Conservation (phyloP, 2,329 filamentous ascomycete genomes). For the Botrytis cinerea region DNA sequence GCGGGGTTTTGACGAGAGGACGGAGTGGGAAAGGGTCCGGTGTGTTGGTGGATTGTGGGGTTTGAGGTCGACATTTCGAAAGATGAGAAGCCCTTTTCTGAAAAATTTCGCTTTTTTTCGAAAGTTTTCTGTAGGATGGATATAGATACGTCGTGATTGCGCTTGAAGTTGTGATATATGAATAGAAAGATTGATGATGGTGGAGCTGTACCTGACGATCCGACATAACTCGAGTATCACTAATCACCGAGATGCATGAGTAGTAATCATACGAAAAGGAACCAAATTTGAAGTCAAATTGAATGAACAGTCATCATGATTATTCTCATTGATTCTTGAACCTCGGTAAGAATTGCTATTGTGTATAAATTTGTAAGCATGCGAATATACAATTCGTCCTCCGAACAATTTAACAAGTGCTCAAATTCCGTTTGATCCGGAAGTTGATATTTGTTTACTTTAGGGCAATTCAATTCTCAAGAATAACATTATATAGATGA, state of each 20-base stretch:
- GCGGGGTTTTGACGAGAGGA: conserved; percentile 1
- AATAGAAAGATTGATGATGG: background rate
- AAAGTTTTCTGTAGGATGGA: too few relatives aligned
- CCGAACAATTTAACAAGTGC: too few relatives aligned
- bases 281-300: background rate
- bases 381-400: background rate
- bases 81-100: background rate
- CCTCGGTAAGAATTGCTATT: background rate
- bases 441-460: too few relatives aligned
- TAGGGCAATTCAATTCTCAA: too few relatives aligned
- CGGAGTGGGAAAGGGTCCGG: background rate
- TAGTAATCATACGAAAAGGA: background rate
- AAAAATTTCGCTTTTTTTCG: too few relatives aligned
- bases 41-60: background rate
- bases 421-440: too few relatives aligned
- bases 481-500: too few relatives aligned
- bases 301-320: background rate
- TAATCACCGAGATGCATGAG: background rate
- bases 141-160: too few relatives aligned
- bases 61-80: background rate
- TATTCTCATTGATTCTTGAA: background rate
- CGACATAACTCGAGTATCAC: background rate
- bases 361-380: background rate
- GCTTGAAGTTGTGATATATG: background rate
- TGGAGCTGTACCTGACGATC: background rate